Base-by-base conservation (phyloP, 164 flowering plant species). In the Tetrastigma voinierianum region DNA sequence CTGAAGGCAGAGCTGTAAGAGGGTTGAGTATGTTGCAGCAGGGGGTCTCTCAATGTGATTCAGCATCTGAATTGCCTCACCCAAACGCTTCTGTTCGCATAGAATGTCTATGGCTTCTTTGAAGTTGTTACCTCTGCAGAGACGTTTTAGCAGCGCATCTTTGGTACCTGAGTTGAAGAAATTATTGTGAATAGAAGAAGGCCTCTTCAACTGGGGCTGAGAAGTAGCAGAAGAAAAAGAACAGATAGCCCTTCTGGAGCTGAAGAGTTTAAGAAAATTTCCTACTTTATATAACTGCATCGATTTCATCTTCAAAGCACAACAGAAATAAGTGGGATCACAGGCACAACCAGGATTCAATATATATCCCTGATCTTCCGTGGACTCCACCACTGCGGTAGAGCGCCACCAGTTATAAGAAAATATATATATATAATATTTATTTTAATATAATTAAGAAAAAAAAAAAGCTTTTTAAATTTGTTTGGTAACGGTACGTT, bases 21-120 rank as follows among this genome's bases (percentile, higher is more conserved):
- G 76, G 17, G 57, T 45, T 0, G 71, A 65, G 62, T 74, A 78
- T 2, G 62, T 49, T 44, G 70, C 67, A 48, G 70, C 69, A 14
- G 60, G 53, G 57, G 76, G 74, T 11, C 51, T 9, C 1, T 48
- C 60, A 12, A 66, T 44, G n/a, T 46, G 66, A 14, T 57, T 19
- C 2, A 78, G 75, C 10, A 71, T 16, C 46, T 72, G 70, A 25
- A 73, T 45, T 3, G 78, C 81, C 19, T 74, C 76, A 63, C 54
- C 32, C 25, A 78, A 66, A 40, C 68, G 73, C 40, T 69, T 74
- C 48, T 74, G 72, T 15, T 66, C 40, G 61, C 71, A 71, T 45
- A 78, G 51, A 51, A 57, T n/a, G 15, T 65, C 53, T 1, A 78
- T 61, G 13, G 80, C 76, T 70, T 77, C 80, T 21, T 23, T 45